Percentiles rank a stretch among this genome's conserved stretches.
These are phyloP conservation scores for Athelia sp. DNA, from an alignment of 1,284 basidiomycete genomes.

Conservation along the genomic window DNA sequence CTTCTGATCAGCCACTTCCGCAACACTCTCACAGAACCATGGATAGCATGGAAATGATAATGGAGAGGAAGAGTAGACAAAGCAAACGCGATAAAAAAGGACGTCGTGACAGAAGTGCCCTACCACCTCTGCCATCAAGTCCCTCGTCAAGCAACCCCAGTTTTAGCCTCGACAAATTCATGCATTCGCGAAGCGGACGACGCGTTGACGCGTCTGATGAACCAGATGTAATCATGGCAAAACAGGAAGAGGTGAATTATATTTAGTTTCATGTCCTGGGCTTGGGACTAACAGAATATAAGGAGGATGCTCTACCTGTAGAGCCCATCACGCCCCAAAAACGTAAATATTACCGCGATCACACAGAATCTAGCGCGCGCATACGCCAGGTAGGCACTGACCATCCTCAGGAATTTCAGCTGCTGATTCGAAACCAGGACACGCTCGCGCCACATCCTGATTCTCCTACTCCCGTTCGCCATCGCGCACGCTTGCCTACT, in stretches of 20 bases:
- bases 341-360: conserved; percentile 55
- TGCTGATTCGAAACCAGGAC: conserved; percentile 11
- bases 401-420: neutral
- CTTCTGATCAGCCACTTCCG: conserved; percentile 40
- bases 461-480: conserved; percentile 27
- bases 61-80: conserved; percentile 59
- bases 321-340: conserved; percentile 48
- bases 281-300: conserved; percentile 15
- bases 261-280: conserved; percentile 11
- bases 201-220: conserved; percentile 29
- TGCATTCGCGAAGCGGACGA: conserved; percentile 51
- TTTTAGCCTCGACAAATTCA: conserved; percentile 40
- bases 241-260: conserved; percentile 26
- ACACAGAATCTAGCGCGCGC: conserved; percentile 36
- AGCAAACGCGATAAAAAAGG: conserved; percentile 47
- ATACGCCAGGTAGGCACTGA: conserved; percentile 28
- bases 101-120: conserved; percentile 34
- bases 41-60: conserved; percentile 68
- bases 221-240: conserved; percentile 18
- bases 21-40: conserved; percentile 33
- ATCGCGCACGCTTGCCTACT: conserved; percentile 18
- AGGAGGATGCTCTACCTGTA: conserved; percentile 19
- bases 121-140: neutral
- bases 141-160: conserved; percentile 1
- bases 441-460: conserved; percentile 11